Evolutionary conservation across 768 basidiomycete genomes (phyloP), one percentile per base, ranked within the genome.

Genomic region (Leccinellum albellum): DNA sequence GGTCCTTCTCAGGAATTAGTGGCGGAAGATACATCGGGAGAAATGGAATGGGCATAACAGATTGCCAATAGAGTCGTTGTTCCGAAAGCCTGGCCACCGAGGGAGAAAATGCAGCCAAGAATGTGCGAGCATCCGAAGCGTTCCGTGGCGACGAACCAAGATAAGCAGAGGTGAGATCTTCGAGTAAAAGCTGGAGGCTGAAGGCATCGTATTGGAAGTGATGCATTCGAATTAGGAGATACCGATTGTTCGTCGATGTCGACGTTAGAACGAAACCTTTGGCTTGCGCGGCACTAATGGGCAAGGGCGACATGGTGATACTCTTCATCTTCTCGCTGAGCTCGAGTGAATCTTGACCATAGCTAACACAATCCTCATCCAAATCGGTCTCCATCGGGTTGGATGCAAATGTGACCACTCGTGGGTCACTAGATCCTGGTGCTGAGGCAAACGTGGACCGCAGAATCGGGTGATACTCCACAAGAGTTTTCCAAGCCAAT

Each of bases 141-240:
- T 62, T 64, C 20, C 49, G 51, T 9, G 72, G 64, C 14, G 58
- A 55, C 17, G 57, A 52, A 5, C 67, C 72, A 5, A 59, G 55
- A 61, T 78, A 80, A 15, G 78, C 32, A 6, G 63, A 60, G 13
- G 66, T 60, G n/a, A 81, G 69, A 55, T 79, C 77, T 51, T 75
- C 66, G 2, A 77, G 50, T 13, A 81, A 60, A 23, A 80, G 66
- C 26, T 62, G 69, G 29, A 80, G 65, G 61, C 77, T 78, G 76
- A 77, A 75, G 7, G 78, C 79, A 50, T 80, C 79, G 60, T 80
- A 81, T 64, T 79, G 79, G 66, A 79, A 78, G 62, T 80, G 79
- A 55, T 80, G 78, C 31, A 80, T 66, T n/a, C 67, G 65, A n/a
- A 74, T 51, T 9, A 74, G 49, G 5, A 74, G 54, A 46, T 66